phyloP scores from a whole-genome alignment of 768 basidiomycete species.

The Mycena haematopus region DNA sequence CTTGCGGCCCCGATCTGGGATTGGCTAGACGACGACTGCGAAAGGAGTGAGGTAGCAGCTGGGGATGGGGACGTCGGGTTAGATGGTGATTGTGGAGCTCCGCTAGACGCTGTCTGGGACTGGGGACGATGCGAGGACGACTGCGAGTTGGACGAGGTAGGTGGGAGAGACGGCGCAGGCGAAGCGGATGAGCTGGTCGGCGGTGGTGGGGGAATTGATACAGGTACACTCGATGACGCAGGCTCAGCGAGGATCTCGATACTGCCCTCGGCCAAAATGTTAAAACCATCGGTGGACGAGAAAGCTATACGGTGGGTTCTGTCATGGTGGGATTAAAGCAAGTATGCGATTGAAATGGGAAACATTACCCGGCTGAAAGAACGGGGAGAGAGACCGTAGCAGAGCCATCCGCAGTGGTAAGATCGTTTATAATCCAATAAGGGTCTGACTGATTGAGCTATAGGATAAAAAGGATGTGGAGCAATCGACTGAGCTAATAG shows the following conservation, averaged over 20 bases:
- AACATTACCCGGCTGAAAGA: constrained; percentile 4
- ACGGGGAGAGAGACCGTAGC: background rate
- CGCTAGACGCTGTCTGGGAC: no score
- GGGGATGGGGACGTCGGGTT: no score
- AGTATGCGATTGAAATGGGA: background rate
- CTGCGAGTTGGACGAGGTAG: background rate
- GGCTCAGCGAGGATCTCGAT: constrained; percentile 1
- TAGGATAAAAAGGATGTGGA: background rate
- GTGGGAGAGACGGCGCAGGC: background rate
- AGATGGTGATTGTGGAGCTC: no score
- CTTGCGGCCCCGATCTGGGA: background rate
- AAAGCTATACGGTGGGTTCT: constrained; percentile 17
- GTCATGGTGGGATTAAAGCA: constrained; percentile 1
- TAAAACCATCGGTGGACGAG: constrained; percentile 1
- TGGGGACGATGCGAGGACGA: no score
- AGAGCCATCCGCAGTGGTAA: constrained; percentile 3
- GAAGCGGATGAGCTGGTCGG: background rate
- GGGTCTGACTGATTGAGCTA: constrained; percentile 1
- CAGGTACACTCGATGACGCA: background rate
- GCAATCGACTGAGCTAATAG: background rate
- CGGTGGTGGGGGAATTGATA: background rate
- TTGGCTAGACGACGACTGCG: background rate
- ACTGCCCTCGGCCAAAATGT: background rate
- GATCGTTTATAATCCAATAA: background rate
- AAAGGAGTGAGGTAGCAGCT: background rate